Base-by-base conservation (phyloP, 2,329 filamentous ascomycete genomes). In the Anisogramma anomala region DNA sequence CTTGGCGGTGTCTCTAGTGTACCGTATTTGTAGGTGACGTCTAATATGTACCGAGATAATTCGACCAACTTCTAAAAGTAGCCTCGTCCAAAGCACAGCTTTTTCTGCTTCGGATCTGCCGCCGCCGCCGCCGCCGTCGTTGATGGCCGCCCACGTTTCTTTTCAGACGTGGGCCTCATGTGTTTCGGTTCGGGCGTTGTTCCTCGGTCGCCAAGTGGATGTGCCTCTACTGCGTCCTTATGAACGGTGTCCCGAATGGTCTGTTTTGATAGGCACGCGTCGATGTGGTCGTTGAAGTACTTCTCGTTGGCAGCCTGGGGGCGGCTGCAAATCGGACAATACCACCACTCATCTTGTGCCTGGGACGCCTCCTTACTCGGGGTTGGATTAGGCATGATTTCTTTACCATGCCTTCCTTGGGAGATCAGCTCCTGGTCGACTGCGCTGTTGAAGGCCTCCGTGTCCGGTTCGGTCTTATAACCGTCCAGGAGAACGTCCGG, bases 221-320 rank as follows among this genome's bases (percentile, higher is more conserved):
- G 30, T 33, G 45, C 48, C 48, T 54, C 42, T 20, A 55, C 37
- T 36, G 54, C 55, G 46, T 68, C 60, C 41, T 69, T 69, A 43
- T 84, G 79, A 1, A 91, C 79, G 0, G 77, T 82, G 53, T 95
- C 85, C 33, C 81, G 81, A 52, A 98, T 96, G 0, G 86, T 84
- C 54, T 84, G 77, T 41, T 80, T 72, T 1, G 88, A 95, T 1
- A 98, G 71, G 58, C 91, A 98, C 7, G 83, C 73, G 57, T 98
- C 91, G 38, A 98, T 87, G 55, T 98, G 91, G 42, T 82, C 76
- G 51, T 98, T 98, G 62, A 96, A 94, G 0, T 64, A 65, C 33
- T 70, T 71, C 56, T 95, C 86, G 36, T 89, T 72, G 0, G 86
- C 74, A 0, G 67, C 54, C 54, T 95, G 88, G 0, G 84, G 79